Evolutionary conservation across 306 rosid genomes (phyloP).

Genomic region (Lotus japonicus): DNA sequence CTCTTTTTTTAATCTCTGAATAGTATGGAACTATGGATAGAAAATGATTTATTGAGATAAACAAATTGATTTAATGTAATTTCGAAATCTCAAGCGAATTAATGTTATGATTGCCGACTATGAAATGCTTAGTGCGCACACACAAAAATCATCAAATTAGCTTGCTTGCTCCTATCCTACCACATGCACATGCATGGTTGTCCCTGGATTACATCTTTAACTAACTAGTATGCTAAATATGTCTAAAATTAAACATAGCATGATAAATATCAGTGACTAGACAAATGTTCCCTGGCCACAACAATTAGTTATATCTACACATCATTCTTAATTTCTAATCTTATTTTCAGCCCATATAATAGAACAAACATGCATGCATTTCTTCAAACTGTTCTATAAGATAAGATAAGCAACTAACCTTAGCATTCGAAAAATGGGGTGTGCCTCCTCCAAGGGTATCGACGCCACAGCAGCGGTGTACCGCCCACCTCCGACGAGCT

Average conservation of each 20-base stretch:
- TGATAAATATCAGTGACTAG: not conserved
- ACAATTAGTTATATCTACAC: not conserved
- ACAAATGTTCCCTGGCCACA: not conserved
- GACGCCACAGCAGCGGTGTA: constrained; percentile 33
- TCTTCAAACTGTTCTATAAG: not conserved
- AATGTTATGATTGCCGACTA: too few relatives aligned
- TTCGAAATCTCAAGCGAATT: too few relatives aligned
- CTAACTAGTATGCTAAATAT: not conserved
- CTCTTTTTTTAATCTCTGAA: too few relatives aligned
- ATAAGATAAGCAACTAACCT: too few relatives aligned
- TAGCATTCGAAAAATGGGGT: constrained; percentile 45
- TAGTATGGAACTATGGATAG: too few relatives aligned
- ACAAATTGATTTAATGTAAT: too few relatives aligned
- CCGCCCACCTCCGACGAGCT: constrained; percentile 78
- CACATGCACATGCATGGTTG: not conserved
- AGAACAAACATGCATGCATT: not conserved
- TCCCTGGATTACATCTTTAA: not conserved
- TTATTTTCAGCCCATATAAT: not conserved
- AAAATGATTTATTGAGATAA: too few relatives aligned
- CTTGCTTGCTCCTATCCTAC: not conserved
- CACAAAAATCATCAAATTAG: too few relatives aligned
- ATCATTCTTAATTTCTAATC: not conserved
- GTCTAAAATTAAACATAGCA: too few relatives aligned
- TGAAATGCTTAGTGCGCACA: too few relatives aligned
- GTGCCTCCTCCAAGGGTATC: constrained; percentile 53